Evolutionary conservation across 345 rosid genomes (phyloP).

Genomic region (Lepidium didymum): DNA sequence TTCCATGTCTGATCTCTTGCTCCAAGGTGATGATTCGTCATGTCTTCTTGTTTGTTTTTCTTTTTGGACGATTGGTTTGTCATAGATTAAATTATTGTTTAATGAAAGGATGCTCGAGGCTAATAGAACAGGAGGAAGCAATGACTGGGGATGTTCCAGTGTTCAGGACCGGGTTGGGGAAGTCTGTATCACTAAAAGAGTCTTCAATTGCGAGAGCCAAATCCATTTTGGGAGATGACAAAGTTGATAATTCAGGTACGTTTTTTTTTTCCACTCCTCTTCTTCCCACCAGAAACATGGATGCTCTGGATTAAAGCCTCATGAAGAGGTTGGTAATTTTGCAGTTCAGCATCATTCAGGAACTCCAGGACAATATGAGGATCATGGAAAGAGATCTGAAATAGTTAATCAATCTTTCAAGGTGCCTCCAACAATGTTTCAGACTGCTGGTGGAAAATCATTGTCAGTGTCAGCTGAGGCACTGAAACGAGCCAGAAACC

Average conservation of each 20-base stretch:
- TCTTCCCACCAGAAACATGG: conserved; percentile 16
- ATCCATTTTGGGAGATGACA: conserved; percentile 9
- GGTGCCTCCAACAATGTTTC: conserved; percentile 64
- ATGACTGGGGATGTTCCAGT: neutral
- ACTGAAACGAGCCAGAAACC: conserved; percentile 74
- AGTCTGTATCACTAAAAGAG: conserved; percentile 15
- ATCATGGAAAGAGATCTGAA: conserved; percentile 24
- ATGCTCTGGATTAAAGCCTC: conserved; percentile 11
- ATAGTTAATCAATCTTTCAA: conserved; percentile 28
- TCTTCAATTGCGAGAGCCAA: conserved; percentile 23
- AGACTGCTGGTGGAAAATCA: conserved; percentile 84
- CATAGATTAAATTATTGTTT: neutral
- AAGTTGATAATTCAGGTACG: neutral
- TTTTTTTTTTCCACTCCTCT: neutral
- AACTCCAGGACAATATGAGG: conserved; percentile 25
- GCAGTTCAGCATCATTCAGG: conserved; percentile 29
- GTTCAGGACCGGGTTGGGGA: conserved; percentile 26
- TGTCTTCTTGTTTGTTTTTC: neutral
- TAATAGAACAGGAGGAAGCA: conserved; percentile 1
- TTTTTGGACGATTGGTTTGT: neutral
- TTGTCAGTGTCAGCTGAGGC: conserved; percentile 85
- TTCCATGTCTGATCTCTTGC: conserved; percentile 64
- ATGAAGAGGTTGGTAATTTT: conserved; percentile 17
- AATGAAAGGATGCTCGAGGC: conserved; percentile 28
- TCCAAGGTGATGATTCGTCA: conserved; percentile 38